phyloP scores from a whole-genome alignment of 257 asterid genomes.

The Dorcoceras hygrometricum region DNA sequence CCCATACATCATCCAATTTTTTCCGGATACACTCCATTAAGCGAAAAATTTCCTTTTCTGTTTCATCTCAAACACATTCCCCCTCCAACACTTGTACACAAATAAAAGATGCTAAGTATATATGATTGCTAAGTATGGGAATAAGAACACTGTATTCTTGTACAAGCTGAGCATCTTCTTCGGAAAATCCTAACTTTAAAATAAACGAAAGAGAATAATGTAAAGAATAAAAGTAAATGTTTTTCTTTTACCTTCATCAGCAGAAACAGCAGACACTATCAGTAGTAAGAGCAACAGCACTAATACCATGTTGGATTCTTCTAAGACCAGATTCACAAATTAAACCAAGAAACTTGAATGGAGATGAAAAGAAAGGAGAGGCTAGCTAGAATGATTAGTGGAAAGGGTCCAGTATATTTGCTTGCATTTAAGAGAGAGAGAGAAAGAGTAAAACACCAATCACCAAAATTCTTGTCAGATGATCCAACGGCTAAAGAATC shows the following conservation, averaged over 20 bases:
- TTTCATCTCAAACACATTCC: too few relatives aligned
- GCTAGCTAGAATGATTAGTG: constrained; percentile 11
- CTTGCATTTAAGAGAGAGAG: constrained; percentile 32
- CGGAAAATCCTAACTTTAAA: constrained; percentile 6
- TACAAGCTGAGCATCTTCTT: neutral
- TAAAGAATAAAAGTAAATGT: neutral
- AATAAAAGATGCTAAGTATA: too few relatives aligned
- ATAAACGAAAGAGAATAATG: neutral
- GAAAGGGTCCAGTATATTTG: neutral
- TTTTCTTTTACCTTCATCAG: constrained; percentile 66
- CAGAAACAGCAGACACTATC: constrained; percentile 55
- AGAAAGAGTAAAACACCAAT: constrained; percentile 29
- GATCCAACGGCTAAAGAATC: constrained; percentile 59
- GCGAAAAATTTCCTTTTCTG: too few relatives aligned
- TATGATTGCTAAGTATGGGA: neutral
- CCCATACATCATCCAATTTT: too few relatives aligned
- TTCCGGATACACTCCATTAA: too few relatives aligned
- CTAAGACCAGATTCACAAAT: constrained; percentile 1
- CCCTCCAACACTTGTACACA: too few relatives aligned
- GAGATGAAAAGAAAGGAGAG: constrained; percentile 6
- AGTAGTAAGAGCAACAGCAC: constrained; percentile 46
- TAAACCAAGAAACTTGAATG: constrained; percentile 11
- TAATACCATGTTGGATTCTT: constrained; percentile 32
- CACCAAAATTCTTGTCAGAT: constrained; percentile 45
- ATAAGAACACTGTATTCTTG: constrained; percentile 18